Conservation (phyloP, 352 stramenopile species). For the Globisporangium parvum region DNA sequence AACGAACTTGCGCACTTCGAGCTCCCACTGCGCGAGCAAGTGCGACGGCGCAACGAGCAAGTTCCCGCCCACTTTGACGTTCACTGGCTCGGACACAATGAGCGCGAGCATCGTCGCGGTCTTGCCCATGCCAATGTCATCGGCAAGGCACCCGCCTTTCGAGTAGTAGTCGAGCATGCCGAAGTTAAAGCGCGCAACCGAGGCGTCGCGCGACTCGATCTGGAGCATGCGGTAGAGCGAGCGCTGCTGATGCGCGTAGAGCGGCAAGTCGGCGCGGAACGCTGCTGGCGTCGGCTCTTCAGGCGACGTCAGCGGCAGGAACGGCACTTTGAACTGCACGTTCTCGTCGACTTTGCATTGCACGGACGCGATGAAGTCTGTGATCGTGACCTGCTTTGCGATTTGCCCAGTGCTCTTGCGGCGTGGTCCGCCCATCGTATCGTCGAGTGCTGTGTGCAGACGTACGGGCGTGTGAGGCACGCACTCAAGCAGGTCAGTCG, state of each 20-base stretch:
- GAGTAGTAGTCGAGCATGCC: constrained; percentile 67
- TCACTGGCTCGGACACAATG: constrained; percentile 53
- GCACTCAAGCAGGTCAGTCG: too few relatives aligned
- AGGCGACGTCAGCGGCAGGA: constrained; percentile 68
- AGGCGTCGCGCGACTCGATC: constrained; percentile 67
- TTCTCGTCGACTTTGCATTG: constrained; percentile 37
- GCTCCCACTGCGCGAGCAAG: constrained; percentile 75
- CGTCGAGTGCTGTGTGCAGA: not conserved
- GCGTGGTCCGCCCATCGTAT: not conserved
- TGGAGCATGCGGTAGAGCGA: constrained; percentile 82
- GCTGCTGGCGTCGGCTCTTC: constrained; percentile 46
- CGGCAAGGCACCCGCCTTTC: constrained; percentile 62
- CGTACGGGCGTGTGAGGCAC: too few relatives aligned
- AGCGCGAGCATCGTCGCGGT: constrained; percentile 77
- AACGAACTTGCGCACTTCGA: constrained; percentile 76
- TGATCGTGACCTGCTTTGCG: constrained; percentile 52
- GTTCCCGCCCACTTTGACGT: constrained; percentile 45
- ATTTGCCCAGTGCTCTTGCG: constrained; percentile 28
- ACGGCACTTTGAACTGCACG: constrained; percentile 78
- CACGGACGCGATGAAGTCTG: constrained; percentile 38
- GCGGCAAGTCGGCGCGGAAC: constrained; percentile 40
- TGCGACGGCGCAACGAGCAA: constrained; percentile 75
- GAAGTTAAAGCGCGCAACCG: constrained; percentile 65
- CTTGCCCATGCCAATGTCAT: constrained; percentile 83
- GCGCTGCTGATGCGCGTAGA: constrained; percentile 79